Base-by-base conservation (phyloP, 768 basidiomycete species). In the Boletus sensibilis region DNA sequence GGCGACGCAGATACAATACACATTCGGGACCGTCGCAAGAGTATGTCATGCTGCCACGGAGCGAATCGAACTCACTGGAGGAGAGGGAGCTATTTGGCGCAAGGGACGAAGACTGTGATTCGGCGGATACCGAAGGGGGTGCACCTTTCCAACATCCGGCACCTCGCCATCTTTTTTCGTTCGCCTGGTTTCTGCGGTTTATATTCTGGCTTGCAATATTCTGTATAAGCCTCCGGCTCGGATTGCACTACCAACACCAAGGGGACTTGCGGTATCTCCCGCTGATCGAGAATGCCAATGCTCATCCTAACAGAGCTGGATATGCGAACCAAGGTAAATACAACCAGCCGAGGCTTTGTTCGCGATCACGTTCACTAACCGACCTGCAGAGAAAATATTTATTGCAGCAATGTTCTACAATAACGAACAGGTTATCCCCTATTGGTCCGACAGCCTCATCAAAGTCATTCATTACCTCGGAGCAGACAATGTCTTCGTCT, bases 401-500 rank as follows among this genome's bases (percentile, higher is more conserved):
- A 53, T 66, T 13, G 60, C 51, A 0, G 76, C 75, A 3, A 73
- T 77, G 67, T 74, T 79, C 57, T 71, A 66, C 64, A 68, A 78
- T 50, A 76, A 77, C 39, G 64, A 72, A 50, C 50, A 46, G 0
- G 68, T 78, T 1, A 61, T 79, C 27, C 74, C 76, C 0, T 74
- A 75, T 49, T 79, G 77, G 77, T 69, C 68, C 3, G 52, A 63
- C 7, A 64, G 75, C 34, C 60, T 78, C 33, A 53, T 74, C 44
- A 67, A 69, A 55, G 61, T 65, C 5, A 75, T 78, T 11, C 56
- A 66, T 39, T 76, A 73, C 48, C 68, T 79, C 43, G 79, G 79
- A n/a, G 44, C 64, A 6, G 73, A 74, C 53, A 78, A 79, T 37
- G 74, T 76, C 38, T 79, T 72, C 50, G 71, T 75, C n/a, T 78